Base-by-base conservation (phyloP, 2,329 filamentous ascomycete genomes). In the Aureobasidium musti region DNA sequence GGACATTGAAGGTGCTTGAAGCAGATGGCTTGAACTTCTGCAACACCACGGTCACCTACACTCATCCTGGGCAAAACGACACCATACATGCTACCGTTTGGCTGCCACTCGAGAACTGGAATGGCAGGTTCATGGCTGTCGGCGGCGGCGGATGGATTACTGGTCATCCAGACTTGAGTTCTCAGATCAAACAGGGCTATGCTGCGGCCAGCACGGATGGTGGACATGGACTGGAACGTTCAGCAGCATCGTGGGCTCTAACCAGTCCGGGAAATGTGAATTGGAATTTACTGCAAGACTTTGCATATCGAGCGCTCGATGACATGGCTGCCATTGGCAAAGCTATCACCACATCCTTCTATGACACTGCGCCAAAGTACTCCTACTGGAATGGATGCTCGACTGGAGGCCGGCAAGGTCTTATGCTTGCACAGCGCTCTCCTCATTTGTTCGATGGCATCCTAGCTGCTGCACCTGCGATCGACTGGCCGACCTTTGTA, bases 391-490 rank as follows among this genome's bases (percentile, higher is more conserved):
- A 68, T 66, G 77, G 78, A 2, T 79, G 78, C 66, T 78, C 76
- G 26, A 74, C 73, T 23, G 77, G 77, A 43, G 78, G 78, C 8
- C 66, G 78, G 19, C 77, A 79, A 65, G 78, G 77, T 2, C 64
- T 77, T 19, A 77, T 76, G 72, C 41, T 73, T 11, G 77, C 77
- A 7, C 78, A 80, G 64, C 67, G 74, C 13, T 79, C 75, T 67
- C 78, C 78, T 7, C 61, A 72, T 2, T 70, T 72, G 3, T 80
- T 76, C 65, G 74, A 81, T 67, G 78, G 79, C 23, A 80, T 81
- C 60, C 65, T 79, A 4, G 78, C 79, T 5, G 67, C 68, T 5
- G 75, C 78, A 1, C 79, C 79, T 14, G 78, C 78, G 1, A 74
- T 79, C 54, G 77, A 79, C 61, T 78, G 74, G 75, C 68, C 69